phyloP scores from a whole-genome alignment of 768 basidiomycete species.

The Lactarius akahatsu region DNA sequence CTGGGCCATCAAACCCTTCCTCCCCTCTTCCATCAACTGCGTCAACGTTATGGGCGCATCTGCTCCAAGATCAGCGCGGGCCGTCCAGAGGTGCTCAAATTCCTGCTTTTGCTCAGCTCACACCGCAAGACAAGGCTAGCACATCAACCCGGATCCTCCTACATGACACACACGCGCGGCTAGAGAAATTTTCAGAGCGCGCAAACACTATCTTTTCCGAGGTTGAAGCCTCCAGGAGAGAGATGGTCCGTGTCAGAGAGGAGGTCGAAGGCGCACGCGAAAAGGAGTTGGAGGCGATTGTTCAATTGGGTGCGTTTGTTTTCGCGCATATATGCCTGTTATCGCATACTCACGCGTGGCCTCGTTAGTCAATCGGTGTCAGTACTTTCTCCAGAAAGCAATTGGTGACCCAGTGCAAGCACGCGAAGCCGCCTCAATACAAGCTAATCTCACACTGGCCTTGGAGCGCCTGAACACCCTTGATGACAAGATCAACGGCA shows the following conservation, averaged over 20 bases:
- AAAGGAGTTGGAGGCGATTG: constrained; percentile 51
- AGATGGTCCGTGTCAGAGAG: constrained; percentile 52
- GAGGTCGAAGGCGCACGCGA: constrained; percentile 64
- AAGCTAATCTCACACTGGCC: constrained; percentile 23
- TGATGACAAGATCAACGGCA: constrained; percentile 32
- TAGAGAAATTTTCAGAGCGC: constrained; percentile 63
- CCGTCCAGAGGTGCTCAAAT: constrained; percentile 33
- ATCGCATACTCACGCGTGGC: constrained; percentile 12
- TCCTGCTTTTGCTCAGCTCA: constrained; percentile 44
- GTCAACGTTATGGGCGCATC: constrained; percentile 51
- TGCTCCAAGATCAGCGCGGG: constrained; percentile 46
- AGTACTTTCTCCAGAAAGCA: constrained; percentile 57
- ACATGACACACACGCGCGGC: constrained; percentile 69
- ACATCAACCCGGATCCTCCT: constrained; percentile 72
- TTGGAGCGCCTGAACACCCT: constrained; percentile 30
- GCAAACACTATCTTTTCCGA: constrained; percentile 52
- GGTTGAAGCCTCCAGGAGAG: constrained; percentile 52
- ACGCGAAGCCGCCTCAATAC: constrained; percentile 28
- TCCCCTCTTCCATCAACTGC: constrained; percentile 27
- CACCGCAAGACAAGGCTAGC: constrained; percentile 58
- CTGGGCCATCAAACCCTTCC: constrained; percentile 6
- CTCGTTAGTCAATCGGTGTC: constrained; percentile 57
- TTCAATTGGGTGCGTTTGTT: constrained; percentile 51
- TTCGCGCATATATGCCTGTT: constrained; percentile 30
- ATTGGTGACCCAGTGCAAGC: constrained; percentile 58